Base-by-base conservation (phyloP, 176 grass and related monocot genomes). In the Carex pumila region DNA sequence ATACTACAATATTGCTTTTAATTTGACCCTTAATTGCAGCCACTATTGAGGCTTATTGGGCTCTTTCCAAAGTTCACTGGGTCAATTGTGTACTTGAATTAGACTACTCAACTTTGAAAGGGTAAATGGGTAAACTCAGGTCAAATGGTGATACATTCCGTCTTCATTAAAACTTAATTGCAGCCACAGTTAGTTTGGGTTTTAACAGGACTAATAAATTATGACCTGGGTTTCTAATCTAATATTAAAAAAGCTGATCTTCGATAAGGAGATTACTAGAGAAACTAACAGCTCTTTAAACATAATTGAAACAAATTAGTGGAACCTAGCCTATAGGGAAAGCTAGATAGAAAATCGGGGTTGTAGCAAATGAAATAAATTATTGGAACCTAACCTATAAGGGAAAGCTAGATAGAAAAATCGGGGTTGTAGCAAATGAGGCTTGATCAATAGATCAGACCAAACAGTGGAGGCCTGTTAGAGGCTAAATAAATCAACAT, bases 41-140 rank as follows among this genome's bases (percentile, higher is more conserved):
- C 71, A 55, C 72, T 54, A 71, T n/a, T 71, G 4, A 43, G 39
- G n/a, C 39, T 47, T 55, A 30, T 32, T 76, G 12, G 21, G 49
- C 49, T 55, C 22, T 55, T 76, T 55, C 69, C 32, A 50, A 21
- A 50, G 41, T 72, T 53, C 49, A 76, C 31, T 54, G 49, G 45
- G 21, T 54, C 12, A 83, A 89, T 81, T 94, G 86, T 30, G 90
- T 89, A 65, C 79, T 39, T 36, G 47, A 82, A 85, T 89, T 62
- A 0, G 92, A 81, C 77, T 87, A 94, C 15, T 85, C 86, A 63
- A 94, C 82, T 80, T 92, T 94, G 87, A 55, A 87, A 90, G 30
- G 54, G 25, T 34, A 36, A 30, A 65, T 21, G n/a, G 60, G 9
- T 15, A 57, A 79, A 32, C 73, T 76, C 57, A 31, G 18, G 69